These are phyloP conservation scores for Exophiala lecanii-corni DNA, from an alignment of 2,329 filamentous ascomycete genomes.

Conservation along the genomic window DNA sequence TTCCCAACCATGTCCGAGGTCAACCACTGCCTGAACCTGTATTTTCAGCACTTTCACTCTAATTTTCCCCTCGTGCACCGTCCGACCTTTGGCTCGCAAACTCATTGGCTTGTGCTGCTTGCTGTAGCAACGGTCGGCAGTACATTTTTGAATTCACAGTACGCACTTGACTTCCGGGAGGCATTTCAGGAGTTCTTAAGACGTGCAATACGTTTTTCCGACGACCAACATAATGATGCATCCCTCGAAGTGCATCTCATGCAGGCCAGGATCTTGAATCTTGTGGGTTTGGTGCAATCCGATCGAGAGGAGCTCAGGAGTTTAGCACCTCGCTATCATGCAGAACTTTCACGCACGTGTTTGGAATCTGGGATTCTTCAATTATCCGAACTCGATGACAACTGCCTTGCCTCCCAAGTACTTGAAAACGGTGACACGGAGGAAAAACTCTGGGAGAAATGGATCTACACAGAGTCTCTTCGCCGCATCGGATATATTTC, in stretches of 20 bases:
- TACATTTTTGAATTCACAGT: constrained; percentile 30
- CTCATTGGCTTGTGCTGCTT: constrained; percentile 39
- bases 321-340: constrained; percentile 19
- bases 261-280: constrained; percentile 21
- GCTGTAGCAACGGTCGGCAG: constrained; percentile 40
- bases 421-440: not conserved
- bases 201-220: constrained; percentile 33
- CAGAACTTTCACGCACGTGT: constrained; percentile 23
- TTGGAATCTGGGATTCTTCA: constrained; percentile 22
- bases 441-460: constrained; percentile 33
- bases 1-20: constrained; percentile 31
- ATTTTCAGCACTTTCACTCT: constrained; percentile 37
- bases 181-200: constrained; percentile 42
- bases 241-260: constrained; percentile 14
- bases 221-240: constrained; percentile 10
- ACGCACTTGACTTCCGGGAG: constrained; percentile 29
- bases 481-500: constrained; percentile 40
- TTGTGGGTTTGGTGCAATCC: constrained; percentile 18
- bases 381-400: constrained; percentile 5
- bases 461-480: constrained; percentile 36
- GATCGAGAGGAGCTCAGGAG: constrained; percentile 17
- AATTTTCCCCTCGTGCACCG: constrained; percentile 39
- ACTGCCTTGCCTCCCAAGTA: not conserved
- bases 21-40: constrained; percentile 33
- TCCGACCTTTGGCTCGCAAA: constrained; percentile 35